Evolutionary conservation across 164 flowering plant genomes (phyloP).

Genomic region (Stephania japonica): DNA sequence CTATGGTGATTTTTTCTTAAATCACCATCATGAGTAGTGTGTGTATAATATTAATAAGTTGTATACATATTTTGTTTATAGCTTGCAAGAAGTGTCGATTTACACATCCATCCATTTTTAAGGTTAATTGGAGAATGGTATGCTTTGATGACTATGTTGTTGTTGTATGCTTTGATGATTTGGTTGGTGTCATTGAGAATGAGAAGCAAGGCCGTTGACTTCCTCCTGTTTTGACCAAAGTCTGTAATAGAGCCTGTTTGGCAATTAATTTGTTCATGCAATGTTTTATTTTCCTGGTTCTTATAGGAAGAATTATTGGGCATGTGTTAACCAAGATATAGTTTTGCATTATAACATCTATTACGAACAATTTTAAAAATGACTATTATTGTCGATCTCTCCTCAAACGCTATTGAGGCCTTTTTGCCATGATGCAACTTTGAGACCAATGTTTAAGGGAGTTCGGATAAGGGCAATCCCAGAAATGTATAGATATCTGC

Average conservation of each 20-base stretch:
- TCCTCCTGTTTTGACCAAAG: neutral
- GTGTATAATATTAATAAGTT: neutral
- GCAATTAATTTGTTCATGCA: neutral
- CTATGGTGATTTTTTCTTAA: no score
- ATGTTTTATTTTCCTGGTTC: no score
- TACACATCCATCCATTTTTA: neutral
- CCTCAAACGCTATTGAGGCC: neutral
- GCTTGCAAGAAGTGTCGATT: neutral
- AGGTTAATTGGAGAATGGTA: neutral
- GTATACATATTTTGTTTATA: neutral
- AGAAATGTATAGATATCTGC: no score
- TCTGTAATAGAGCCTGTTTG: no score
- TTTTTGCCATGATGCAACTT: neutral
- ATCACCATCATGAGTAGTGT: neutral
- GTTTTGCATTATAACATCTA: neutral
- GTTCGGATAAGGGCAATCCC: no score
- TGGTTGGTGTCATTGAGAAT: neutral
- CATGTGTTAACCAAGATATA: neutral
- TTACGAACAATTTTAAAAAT: neutral
- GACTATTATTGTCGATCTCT: no score
- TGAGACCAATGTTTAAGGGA: neutral
- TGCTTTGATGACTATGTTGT: neutral
- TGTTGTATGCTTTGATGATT: neutral
- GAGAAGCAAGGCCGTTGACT: neutral
- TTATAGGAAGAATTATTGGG: neutral